phyloP scores from a whole-genome alignment of 2,329 filamentous ascomycete species.

The Sphaceloma murrayae region DNA sequence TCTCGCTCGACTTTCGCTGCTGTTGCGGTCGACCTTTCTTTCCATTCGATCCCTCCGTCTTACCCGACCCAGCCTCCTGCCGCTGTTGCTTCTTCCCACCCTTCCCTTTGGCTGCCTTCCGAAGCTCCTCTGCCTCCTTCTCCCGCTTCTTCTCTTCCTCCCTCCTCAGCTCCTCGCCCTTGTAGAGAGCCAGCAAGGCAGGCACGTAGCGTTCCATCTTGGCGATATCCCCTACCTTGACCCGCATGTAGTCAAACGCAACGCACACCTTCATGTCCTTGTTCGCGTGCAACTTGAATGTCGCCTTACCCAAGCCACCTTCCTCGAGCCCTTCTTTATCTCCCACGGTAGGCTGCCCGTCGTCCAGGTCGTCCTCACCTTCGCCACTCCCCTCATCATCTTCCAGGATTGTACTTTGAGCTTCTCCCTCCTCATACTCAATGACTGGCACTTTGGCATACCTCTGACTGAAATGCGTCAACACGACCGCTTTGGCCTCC shows the following conservation, averaged over 20 bases:
- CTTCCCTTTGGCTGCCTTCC: slow-evolving; percentile 25
- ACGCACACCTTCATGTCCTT: slow-evolving; percentile 57
- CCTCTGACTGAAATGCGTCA: slow-evolving; percentile 92
- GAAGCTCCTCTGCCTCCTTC: slow-evolving; percentile 18
- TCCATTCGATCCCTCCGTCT: no score
- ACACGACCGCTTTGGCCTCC: slow-evolving; percentile 66
- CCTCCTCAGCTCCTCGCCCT: slow-evolving; percentile 33
- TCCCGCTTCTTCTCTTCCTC: slow-evolving; percentile 22
- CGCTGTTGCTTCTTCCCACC: slow-evolving; percentile 21
- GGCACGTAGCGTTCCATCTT: slow-evolving; percentile 55
- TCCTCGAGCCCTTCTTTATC: slow-evolving; percentile 12
- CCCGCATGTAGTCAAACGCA: slow-evolving; percentile 70
- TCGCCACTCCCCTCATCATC: slow-evolving; percentile 23
- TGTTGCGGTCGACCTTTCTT: no score
- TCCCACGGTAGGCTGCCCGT: slow-evolving; percentile 18
- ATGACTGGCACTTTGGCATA: slow-evolving; percentile 66
- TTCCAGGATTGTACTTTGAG: slow-evolving; percentile 23
- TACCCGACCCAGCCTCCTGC: not conserved
- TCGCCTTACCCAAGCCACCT: slow-evolving; percentile 19
- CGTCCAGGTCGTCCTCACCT: slow-evolving; percentile 22
- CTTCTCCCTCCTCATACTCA: slow-evolving; percentile 28
- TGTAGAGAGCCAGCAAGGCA: slow-evolving; percentile 50
- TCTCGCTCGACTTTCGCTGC: no score
- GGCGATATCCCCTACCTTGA: slow-evolving; percentile 60
- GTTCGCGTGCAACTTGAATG: slow-evolving; percentile 31